These are phyloP conservation scores for Aphanocladium album DNA, from an alignment of 2,329 filamentous ascomycete species.

Conservation along the genomic window DNA sequence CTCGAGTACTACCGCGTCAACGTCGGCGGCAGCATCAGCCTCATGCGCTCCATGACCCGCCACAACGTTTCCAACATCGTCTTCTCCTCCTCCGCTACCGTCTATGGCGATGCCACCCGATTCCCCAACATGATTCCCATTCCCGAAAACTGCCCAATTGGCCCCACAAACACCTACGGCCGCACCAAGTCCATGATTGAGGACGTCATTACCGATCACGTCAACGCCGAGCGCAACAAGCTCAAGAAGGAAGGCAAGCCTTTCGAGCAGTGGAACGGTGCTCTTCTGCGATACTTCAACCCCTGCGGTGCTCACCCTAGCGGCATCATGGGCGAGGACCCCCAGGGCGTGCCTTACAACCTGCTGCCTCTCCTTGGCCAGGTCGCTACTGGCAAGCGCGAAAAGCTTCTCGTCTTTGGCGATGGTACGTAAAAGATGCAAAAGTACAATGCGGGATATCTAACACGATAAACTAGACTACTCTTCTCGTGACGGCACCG, in stretches of 20 bases:
- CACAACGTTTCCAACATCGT: slow-evolving; percentile 95
- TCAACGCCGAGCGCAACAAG: slow-evolving; percentile 81
- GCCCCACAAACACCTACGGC: slow-evolving; percentile 95
- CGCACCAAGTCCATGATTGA: slow-evolving; percentile 94
- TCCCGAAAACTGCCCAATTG: slow-evolving; percentile 91
- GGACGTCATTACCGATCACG: slow-evolving; percentile 82
- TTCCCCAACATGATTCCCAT: slow-evolving; percentile 99
- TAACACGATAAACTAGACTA: slow-evolving; percentile 61
- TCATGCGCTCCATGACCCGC: slow-evolving; percentile 80
- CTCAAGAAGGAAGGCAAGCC: slow-evolving; percentile 73
- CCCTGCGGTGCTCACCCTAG: slow-evolving; percentile 90
- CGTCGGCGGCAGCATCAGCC: slow-evolving; percentile 83
- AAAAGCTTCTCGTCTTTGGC: slow-evolving; percentile 92
- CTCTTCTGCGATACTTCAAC: slow-evolving; percentile 95
- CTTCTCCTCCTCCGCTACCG: slow-evolving; percentile 96
- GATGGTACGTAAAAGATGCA: slow-evolving; percentile 58
- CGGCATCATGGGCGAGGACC: slow-evolving; percentile 97
- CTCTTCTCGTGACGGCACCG: slow-evolving; percentile 80
- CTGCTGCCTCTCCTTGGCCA: slow-evolving; percentile 89
- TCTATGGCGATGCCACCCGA: slow-evolving; percentile 95
- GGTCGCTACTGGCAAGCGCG: slow-evolving; percentile 89
- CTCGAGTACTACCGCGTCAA: slow-evolving; percentile 98
- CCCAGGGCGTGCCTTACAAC: slow-evolving; percentile 93
- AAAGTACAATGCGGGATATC: not conserved
- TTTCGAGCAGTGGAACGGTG: slow-evolving; percentile 83